A percentile compares a stretch with the other conserved stretches of the same genome.
These are phyloP conservation scores for Medicago ruthenica DNA, from an alignment of 306 rosid species.

Conservation along the genomic window DNA sequence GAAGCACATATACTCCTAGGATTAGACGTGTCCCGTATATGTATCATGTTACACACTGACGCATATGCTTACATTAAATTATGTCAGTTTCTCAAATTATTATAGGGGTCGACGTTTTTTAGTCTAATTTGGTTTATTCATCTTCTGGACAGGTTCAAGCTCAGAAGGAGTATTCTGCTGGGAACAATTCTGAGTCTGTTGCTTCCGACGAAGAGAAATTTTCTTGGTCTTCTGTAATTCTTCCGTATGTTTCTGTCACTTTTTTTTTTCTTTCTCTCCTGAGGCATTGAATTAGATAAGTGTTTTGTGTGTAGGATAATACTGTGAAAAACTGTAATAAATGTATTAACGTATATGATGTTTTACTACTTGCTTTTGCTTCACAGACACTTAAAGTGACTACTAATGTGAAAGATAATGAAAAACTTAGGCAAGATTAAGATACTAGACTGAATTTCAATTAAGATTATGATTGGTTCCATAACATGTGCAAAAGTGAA, in stretches of 20 bases:
- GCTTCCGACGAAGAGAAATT: conserved; percentile 66
- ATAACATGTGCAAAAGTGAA: not conserved
- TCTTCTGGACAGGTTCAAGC: conserved; percentile 67
- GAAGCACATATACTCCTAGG: no score
- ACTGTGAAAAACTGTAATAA: not conserved
- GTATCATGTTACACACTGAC: no score
- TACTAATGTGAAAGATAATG: not conserved
- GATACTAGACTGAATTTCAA: not conserved
- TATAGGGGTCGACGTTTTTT: no score
- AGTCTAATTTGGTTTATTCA: conserved; percentile 21
- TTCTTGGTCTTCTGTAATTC: conserved; percentile 75
- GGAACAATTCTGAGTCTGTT: conserved; percentile 57
- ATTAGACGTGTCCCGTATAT: no score
- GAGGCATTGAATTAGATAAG: not conserved
- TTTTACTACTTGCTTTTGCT: conserved; percentile 4
- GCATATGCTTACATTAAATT: no score
- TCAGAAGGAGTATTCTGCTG: conserved; percentile 57
- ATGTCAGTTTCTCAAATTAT: no score
- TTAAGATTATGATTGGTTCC: not conserved
- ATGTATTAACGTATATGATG: not conserved
- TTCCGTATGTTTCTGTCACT: conserved; percentile 73
- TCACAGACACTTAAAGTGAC: not conserved
- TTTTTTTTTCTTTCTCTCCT: not conserved
- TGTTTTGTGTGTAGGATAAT: not conserved
- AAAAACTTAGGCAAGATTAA: not conserved